Evolutionary conservation across 768 basidiomycete species (phyloP).

Genomic region (Psilocybe azurescens): DNA sequence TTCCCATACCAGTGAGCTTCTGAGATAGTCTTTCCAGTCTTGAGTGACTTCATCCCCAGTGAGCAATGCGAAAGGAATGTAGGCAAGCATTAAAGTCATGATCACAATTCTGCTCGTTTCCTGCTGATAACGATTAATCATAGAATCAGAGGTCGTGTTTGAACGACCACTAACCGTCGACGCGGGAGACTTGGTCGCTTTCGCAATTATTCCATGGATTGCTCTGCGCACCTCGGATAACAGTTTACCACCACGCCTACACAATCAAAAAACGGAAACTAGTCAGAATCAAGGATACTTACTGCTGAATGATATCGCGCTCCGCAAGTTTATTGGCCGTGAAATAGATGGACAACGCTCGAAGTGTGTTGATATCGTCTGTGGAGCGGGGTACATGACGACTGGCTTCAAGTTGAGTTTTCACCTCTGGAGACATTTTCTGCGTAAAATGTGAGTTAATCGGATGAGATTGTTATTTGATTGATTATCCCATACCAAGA

Average conservation of each 20-base stretch:
- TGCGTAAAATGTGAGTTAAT: background rate
- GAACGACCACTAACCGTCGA: background rate
- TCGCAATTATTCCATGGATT: background rate
- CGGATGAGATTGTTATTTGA: background rate
- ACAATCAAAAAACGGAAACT: background rate
- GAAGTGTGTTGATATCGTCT: conserved; percentile 8
- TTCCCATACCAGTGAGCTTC: conserved; percentile 16
- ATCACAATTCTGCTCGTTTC: conserved; percentile 3
- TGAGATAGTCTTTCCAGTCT: conserved; percentile 17
- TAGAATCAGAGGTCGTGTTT: no score
- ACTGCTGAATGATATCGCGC: conserved; percentile 11
- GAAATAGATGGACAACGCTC: conserved; percentile 1
- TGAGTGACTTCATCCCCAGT: background rate
- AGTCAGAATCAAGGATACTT: background rate
- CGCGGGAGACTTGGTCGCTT: background rate
- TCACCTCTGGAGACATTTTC: conserved; percentile 1
- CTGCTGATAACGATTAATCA: background rate
- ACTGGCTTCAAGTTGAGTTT: background rate
- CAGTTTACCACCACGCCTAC: background rate
- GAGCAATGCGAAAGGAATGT: conserved; percentile 24
- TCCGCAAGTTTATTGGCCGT: background rate
- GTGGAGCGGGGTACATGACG: background rate
- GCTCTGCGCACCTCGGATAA: background rate
- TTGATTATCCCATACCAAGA: conserved; percentile 13
- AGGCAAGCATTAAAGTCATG: conserved; percentile 16